Percentiles rank a stretch among this genome's conserved stretches.
These are phyloP conservation scores for Globisporangium barbulae DNA, from an alignment of 352 stramenopile genomes.

Conservation along the genomic window DNA sequence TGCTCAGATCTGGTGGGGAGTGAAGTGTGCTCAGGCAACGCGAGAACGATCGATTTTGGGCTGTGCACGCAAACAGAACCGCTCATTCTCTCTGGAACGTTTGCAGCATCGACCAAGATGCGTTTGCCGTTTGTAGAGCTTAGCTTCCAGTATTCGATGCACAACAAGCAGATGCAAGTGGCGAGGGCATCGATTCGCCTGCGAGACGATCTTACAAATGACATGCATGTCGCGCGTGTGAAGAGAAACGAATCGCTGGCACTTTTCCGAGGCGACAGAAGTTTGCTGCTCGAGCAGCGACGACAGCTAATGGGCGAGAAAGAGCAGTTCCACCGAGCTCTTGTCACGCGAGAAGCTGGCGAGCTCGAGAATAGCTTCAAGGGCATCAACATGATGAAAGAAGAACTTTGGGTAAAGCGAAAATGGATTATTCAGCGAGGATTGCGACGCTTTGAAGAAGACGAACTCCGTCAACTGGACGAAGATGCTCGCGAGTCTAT, in stretches of 20 bases:
- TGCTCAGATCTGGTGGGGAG: neutral
- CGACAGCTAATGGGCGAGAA: constrained; percentile 33
- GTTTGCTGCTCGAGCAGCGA: constrained; percentile 28
- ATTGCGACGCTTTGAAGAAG: constrained; percentile 27
- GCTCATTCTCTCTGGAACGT: constrained; percentile 14
- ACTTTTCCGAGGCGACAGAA: constrained; percentile 15
- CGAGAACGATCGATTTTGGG: constrained; percentile 6
- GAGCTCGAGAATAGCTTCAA: constrained; percentile 40
- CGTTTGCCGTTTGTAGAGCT: constrained; percentile 11
- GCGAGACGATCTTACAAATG: constrained; percentile 21
- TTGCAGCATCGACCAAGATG: neutral
- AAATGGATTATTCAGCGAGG: constrained; percentile 33
- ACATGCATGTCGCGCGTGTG: constrained; percentile 27
- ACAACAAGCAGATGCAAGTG: constrained; percentile 12
- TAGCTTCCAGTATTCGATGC: constrained; percentile 15
- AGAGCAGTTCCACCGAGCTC: constrained; percentile 17
- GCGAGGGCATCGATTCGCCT: constrained; percentile 14
- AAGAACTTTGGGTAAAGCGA: constrained; percentile 32
- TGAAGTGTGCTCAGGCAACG: neutral
- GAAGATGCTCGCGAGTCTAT: constrained; percentile 9
- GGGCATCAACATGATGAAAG: constrained; percentile 39
- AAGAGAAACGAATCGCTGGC: constrained; percentile 19
- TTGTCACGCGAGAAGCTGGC: constrained; percentile 24
- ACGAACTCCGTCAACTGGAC: constrained; percentile 18
- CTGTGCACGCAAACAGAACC: constrained; percentile 14